A percentile compares a stretch with the other conserved stretches of the same genome.
Evolutionary conservation across 176 grass and related monocot genomes (phyloP).

Genomic region (Zea luxurians): DNA sequence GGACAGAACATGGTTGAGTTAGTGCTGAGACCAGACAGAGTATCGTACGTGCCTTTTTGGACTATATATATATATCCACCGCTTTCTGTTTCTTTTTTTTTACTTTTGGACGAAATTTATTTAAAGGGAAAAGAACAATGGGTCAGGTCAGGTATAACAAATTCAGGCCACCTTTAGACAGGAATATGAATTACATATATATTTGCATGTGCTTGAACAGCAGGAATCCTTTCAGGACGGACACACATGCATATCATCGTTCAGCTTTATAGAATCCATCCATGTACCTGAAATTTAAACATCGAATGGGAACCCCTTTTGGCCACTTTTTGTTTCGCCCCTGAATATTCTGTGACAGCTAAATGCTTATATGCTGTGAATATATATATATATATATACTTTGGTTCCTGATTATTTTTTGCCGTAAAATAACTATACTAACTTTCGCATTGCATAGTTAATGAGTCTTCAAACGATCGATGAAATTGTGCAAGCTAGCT

Average conservation of each 20-base stretch:
- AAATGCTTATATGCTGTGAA: not conserved
- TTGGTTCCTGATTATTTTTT: not conserved
- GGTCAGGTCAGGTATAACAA: constrained; percentile 5
- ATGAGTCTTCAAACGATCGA: not conserved
- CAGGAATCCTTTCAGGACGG: not conserved
- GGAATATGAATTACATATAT: not conserved
- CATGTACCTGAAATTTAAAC: not conserved
- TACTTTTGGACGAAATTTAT: constrained; percentile 14
- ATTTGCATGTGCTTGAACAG: not conserved
- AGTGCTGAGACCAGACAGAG: constrained; percentile 21
- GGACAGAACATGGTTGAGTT: constrained; percentile 22
- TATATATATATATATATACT: too few relatives aligned
- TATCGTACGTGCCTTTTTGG: not conserved
- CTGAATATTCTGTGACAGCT: not conserved
- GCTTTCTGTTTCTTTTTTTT: not conserved
- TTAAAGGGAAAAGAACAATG: constrained; percentile 7
- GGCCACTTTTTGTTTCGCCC: constrained; percentile 1
- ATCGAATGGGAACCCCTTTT: not conserved
- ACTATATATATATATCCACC: not conserved
- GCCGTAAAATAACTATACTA: not conserved
- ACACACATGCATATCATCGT: not conserved
- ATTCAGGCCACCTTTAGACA: constrained; percentile 14
- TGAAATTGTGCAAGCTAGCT: not conserved
- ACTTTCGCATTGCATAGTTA: not conserved
- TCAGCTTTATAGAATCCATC: not conserved